phyloP scores from a whole-genome alignment of 371 early-diverging fungal genomes.

The Mortierella sp. region DNA sequence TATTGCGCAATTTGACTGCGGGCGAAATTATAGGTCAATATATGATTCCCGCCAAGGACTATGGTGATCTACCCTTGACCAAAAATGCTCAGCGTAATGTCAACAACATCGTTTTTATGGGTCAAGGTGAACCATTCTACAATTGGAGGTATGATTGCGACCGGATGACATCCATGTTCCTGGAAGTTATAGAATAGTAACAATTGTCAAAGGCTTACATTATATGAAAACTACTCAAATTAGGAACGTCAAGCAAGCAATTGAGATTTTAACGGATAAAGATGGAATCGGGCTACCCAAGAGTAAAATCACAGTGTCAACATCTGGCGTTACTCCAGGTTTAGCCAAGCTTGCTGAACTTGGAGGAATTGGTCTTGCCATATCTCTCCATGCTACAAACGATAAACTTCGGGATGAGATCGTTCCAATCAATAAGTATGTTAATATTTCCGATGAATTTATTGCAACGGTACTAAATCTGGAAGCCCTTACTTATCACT shows the following conservation, averaged over 20 bases:
- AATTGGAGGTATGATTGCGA: conserved; percentile 69
- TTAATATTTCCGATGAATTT: background rate
- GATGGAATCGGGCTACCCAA: conserved; percentile 78
- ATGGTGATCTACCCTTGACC: conserved; percentile 66
- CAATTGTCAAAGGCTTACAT: background rate
- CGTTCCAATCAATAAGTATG: conserved; percentile 86
- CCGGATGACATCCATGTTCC: too few species aligned
- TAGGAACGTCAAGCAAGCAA: conserved; percentile 79
- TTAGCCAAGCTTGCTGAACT: conserved; percentile 82
- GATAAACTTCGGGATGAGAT: conserved; percentile 82
- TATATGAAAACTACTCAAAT: conserved; percentile 3
- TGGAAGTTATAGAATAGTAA: too few species aligned
- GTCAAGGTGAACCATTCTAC: conserved; percentile 92
- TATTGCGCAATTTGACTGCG: conserved; percentile 81
- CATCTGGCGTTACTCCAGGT: conserved; percentile 91
- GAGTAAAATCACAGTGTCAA: conserved; percentile 86
- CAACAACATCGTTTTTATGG: conserved; percentile 93
- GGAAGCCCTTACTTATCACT: background rate
- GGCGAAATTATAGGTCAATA: conserved; percentile 92
- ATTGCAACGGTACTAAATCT: background rate
- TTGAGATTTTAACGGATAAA: conserved; percentile 79
- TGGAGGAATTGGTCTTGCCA: conserved; percentile 85
- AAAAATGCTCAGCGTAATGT: conserved; percentile 66
- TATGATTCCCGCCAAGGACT: conserved; percentile 75
- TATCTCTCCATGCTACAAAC: conserved; percentile 91